These are phyloP conservation scores for Tetrapisispora arboricola DNA, from an alignment of 805 yeast species.

Conservation along the genomic window DNA sequence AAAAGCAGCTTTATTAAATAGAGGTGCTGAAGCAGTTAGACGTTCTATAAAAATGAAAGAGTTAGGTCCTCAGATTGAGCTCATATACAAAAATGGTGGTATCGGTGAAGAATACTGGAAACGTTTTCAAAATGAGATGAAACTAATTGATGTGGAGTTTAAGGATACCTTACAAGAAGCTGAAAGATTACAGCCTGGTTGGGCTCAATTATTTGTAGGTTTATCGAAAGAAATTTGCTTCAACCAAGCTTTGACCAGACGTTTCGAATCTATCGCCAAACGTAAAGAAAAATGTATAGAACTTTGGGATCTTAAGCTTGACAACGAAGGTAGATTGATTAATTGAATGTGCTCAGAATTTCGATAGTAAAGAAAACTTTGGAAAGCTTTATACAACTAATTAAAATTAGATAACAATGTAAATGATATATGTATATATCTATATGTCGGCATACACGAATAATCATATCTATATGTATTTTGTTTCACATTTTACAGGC, in stretches of 20 bases:
- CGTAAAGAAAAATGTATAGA: constrained; percentile 29
- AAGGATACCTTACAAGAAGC: constrained; percentile 69
- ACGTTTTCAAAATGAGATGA: constrained; percentile 66
- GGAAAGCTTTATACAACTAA: too few species aligned
- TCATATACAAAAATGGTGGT: constrained; percentile 75
- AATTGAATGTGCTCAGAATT: too few species aligned
- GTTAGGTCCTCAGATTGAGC: constrained; percentile 54
- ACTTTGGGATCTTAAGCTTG: constrained; percentile 25
- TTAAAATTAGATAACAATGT: too few species aligned
- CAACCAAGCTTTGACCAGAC: constrained; percentile 82
- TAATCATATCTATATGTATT: too few species aligned
- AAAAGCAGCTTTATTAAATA: constrained; percentile 54
- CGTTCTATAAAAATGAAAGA: constrained; percentile 77
- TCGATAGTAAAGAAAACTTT: too few species aligned
- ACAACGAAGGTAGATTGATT: constrained; percentile 23
- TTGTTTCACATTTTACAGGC: too few species aligned
- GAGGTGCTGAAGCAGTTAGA: constrained; percentile 84
- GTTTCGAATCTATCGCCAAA: constrained; percentile 36
- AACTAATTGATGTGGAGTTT: constrained; percentile 72
- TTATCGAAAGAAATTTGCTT: constrained; percentile 83
- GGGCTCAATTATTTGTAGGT: constrained; percentile 70
- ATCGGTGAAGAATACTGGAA: constrained; percentile 85
- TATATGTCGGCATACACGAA: too few species aligned
- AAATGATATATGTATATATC: too few species aligned
- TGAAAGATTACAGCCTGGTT: constrained; percentile 60